Base-by-base conservation (phyloP, 805 yeast genomes). In the Myxozyma vanderwaltii region DNA sequence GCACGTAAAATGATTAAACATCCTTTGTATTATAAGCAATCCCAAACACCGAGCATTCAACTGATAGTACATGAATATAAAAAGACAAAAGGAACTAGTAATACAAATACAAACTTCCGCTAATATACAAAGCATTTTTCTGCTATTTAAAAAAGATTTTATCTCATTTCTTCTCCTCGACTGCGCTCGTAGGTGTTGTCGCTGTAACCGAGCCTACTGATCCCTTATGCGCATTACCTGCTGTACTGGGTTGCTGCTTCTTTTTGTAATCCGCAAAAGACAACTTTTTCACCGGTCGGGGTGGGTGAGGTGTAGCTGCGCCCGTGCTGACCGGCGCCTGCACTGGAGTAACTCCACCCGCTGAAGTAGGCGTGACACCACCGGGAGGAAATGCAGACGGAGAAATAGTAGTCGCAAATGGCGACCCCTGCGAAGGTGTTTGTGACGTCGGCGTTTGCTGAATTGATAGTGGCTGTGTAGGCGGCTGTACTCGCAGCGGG, bases 251-350 rank as follows among this genome's bases (percentile, higher is more conserved):
- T 15, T 51, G 54, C 38, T 62, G 68, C 52, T 66, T 66, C 51
- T 67, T 64, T 38, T 53, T 52, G 49, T 66, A 66, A 44, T 66
- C 69, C 15, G 69, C 69, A 56, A 66, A 64, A 29, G 69, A 67
- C 45, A 66, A 51, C 52, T 66, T 66, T 56, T 66, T 66, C 27
- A 63, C 65, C 21, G 69, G 69, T 15, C 54, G 50, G 2, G 66
- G 60, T 1, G 67, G 67, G 31, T 44, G 58, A 2, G 52, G 54
- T 6, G 52, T 26, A 27, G 54, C 35, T 4, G 44, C 39, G 10
- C 27, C 21, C 19, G 51, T 39, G 43, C 35, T 21, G 7, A 33
- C 39, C 10, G 50, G 17, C 4, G 41, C 13, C 15, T 51, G 49
- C 27, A 3, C 48, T 19, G 29, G 45, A 10, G 43, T 31, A 7